A percentile compares a stretch with the other conserved stretches of the same genome.
Evolutionary conservation across 768 basidiomycete genomes (phyloP).

Genomic region (Zangia roseola): DNA sequence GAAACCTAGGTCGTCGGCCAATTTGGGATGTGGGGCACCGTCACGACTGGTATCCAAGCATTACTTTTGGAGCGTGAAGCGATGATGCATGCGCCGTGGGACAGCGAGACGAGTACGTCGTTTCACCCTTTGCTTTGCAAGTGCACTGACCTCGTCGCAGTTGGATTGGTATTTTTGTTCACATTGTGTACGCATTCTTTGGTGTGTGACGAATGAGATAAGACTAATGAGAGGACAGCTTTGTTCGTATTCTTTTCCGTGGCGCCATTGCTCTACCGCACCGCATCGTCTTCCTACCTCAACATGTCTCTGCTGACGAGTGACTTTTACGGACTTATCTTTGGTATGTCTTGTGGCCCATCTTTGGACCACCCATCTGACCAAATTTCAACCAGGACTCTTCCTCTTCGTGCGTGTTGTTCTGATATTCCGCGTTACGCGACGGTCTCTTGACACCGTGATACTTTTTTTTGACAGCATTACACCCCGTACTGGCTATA

Average conservation of each 20-base stretch:
- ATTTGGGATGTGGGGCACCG: slow-evolving; percentile 77
- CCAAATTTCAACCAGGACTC: slow-evolving; percentile 32
- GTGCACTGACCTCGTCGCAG: slow-evolving; percentile 37
- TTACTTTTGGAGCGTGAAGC: slow-evolving; percentile 65
- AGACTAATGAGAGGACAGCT: slow-evolving; percentile 36
- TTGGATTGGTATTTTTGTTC: slow-evolving; percentile 48
- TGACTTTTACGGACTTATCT: slow-evolving; percentile 84
- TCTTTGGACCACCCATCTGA: slow-evolving; percentile 3
- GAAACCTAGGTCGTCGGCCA: slow-evolving; percentile 67
- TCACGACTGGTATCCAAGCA: slow-evolving; percentile 76
- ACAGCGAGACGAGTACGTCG: slow-evolving; percentile 59
- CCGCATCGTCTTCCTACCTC: slow-evolving; percentile 82
- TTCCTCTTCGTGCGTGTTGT: slow-evolving; percentile 49
- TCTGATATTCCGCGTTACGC: neutral
- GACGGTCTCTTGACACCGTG: neutral
- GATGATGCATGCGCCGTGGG: slow-evolving; percentile 68
- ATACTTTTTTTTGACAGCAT: slow-evolving; percentile 47
- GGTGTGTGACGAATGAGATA: neutral
- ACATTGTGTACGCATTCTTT: slow-evolving; percentile 32
- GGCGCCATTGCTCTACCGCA: slow-evolving; percentile 77
- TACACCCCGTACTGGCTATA: slow-evolving; percentile 87
- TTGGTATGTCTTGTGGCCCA: slow-evolving; percentile 38
- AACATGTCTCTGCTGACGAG: slow-evolving; percentile 84
- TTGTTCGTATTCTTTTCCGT: slow-evolving; percentile 83
- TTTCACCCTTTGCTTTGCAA: slow-evolving; percentile 21